Conservation (phyloP, 768 basidiomycete species). For the Macrolepiota dolichaula region DNA sequence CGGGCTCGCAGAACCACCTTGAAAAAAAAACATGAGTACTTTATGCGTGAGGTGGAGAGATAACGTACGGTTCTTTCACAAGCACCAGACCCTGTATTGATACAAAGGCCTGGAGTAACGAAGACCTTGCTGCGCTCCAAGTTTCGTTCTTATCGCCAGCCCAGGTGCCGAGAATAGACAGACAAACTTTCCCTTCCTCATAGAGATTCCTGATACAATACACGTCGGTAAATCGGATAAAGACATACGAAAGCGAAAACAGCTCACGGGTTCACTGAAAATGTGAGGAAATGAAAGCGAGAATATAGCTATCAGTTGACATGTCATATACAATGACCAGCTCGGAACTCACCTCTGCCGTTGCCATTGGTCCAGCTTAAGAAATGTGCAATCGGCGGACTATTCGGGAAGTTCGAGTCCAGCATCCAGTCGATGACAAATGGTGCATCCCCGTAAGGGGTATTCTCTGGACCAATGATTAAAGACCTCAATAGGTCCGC, state of each 20-base stretch:
- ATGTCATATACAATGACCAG: not conserved
- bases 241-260: not conserved
- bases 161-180: conserved; percentile 93
- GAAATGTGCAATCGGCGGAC: conserved; percentile 86
- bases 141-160: conserved; percentile 83
- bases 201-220: conserved; percentile 70
- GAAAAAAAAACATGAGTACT: conserved; percentile 7
- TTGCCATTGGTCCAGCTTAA: conserved; percentile 94
- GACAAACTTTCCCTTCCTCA: conserved; percentile 92
- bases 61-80: conserved; percentile 84
- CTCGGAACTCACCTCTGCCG: conserved; percentile 60
- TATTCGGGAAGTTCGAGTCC: conserved; percentile 79
- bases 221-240: not conserved
- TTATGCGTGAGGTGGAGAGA: not conserved
- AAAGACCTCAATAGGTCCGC: conserved; percentile 82
- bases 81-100: conserved; percentile 93
- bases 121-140: conserved; percentile 84
- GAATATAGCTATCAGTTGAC: conserved; percentile 8
- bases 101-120: conserved; percentile 86
- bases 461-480: conserved; percentile 91
- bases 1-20: conserved; percentile 93
- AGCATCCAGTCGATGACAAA: conserved; percentile 95
- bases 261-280: conserved; percentile 73
- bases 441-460: conserved; percentile 93
- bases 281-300: not conserved